Base-by-base conservation (phyloP, 2,329 filamentous ascomycete species). In the Talaromyces sp. region DNA sequence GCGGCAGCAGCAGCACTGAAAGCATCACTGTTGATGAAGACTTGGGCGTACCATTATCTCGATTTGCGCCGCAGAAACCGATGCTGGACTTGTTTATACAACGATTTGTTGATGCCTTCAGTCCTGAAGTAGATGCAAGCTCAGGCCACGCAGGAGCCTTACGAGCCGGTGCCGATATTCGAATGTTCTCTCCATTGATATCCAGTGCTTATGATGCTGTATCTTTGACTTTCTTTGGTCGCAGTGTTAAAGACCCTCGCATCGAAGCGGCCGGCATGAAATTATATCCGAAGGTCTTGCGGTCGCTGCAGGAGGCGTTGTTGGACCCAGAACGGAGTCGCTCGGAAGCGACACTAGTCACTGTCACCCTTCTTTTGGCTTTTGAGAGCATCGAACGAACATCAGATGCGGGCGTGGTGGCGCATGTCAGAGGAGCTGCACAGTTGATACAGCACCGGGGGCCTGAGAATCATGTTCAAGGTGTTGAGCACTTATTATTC, bases 331-430 rank as follows among this genome's bases (percentile, higher is more conserved):
- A 74, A 43, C 63, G 67, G 6, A 72, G 65, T 52, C 72, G 71
- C 50, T 67, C 73, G 5, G 71, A 74, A 43, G 70, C 70, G 17
- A 73, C 71, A 0, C 56, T 75, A n/a, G 69, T 73, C 6, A 75
- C 72, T 1, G 72, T 75, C 6, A 70, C 67, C 19, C 64, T 75
- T 7, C 59, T 75, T 35, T 68, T 75, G 58, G 71, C 70, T 1
- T 75, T 74, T 50, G 72, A 75, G 67, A 73, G 69, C 36, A 70
- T 75, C 50, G 71, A 73, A 60, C 66, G 72, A 19, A 74, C 72
- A 3, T 68, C 70, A 2, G 64, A 69, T 36, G 65, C 60, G 3
- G 69, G 67, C 17, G 66, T 75, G 7, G 45, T 63, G 1, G 69
- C 71, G 28, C 72, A 75, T 45, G 67, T 72, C 13, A 62, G 64